phyloP scores from a whole-genome alignment of 345 rosid genomes.

The Sonneratia alba region DNA sequence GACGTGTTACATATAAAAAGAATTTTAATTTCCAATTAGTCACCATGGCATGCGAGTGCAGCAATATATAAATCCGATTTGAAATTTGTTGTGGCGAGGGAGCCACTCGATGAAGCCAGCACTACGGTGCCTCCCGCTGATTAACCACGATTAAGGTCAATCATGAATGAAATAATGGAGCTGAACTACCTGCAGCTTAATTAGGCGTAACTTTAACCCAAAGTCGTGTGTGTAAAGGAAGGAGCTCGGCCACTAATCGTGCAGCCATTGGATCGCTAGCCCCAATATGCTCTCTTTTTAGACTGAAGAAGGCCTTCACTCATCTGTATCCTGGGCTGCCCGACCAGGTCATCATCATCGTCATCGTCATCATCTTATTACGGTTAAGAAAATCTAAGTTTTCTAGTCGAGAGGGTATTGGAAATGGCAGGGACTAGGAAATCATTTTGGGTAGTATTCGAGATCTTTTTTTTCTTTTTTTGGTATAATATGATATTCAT shows the following conservation, averaged over 20 bases:
- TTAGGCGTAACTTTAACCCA: not conserved
- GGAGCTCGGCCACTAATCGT: too few relatives aligned
- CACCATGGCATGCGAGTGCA: conserved; percentile 9
- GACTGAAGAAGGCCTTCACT: not conserved
- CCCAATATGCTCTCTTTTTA: not conserved
- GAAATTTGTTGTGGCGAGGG: not conserved
- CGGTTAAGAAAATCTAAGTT: conserved; percentile 5
- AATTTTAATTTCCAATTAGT: too few relatives aligned
- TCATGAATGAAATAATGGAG: conserved; percentile 7
- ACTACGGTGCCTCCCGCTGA: not conserved
- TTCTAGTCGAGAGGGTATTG: not conserved
- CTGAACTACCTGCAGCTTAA: conserved; percentile 7
- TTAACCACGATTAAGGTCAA: not conserved
- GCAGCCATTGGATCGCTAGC: too few relatives aligned
- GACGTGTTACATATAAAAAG: too few relatives aligned
- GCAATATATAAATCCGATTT: not conserved
- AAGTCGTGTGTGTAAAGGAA: not conserved
- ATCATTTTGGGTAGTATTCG: too few relatives aligned
- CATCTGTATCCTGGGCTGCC: not conserved
- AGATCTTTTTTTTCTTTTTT: too few relatives aligned
- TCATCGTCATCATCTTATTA: conserved; percentile 31
- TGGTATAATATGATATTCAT: too few relatives aligned
- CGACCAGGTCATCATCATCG: conserved; percentile 19
- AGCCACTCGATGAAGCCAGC: not conserved
- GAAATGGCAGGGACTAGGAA: conserved; percentile 25